These are phyloP conservation scores for Platanus orientalis DNA, from an alignment of 164 flowering plant species.

Conservation along the genomic window DNA sequence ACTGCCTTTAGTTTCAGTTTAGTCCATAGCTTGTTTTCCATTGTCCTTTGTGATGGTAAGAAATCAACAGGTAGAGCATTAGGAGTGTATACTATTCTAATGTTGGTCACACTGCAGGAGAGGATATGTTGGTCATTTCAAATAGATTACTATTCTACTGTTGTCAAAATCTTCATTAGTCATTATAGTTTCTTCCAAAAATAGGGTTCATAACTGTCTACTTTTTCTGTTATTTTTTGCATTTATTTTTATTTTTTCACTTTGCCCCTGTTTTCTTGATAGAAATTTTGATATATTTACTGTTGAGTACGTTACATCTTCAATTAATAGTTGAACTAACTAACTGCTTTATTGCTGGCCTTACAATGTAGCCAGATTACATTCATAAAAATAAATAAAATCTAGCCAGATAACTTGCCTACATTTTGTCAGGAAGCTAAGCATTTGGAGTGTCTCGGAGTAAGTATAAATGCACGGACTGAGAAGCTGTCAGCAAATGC, in stretches of 20 bases:
- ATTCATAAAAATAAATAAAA: too few relatives aligned
- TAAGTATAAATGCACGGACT: slow-evolving; percentile 12
- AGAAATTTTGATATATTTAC: background rate
- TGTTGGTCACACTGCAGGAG: background rate
- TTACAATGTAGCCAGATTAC: too few relatives aligned
- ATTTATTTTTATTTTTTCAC: background rate
- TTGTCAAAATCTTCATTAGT: too few relatives aligned
- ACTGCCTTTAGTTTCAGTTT: slow-evolving; percentile 6
- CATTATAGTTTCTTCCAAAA: too few relatives aligned
- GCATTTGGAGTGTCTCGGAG: slow-evolving; percentile 18
- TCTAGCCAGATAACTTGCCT: slow-evolving; percentile 1
- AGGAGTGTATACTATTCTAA: background rate
- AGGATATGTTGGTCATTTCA: background rate
- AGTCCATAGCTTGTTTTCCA: background rate
- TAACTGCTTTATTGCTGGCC: background rate
- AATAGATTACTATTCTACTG: too few relatives aligned
- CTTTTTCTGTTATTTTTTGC: background rate
- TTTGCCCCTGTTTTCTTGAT: background rate
- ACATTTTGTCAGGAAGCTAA: slow-evolving; percentile 24
- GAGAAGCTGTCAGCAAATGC: slow-evolving; percentile 39
- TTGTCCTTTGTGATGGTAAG: background rate
- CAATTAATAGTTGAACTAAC: slow-evolving; percentile 8
- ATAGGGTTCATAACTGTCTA: background rate
- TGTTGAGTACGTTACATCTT: too few relatives aligned
- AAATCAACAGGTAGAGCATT: too few relatives aligned